Evolutionary conservation across 257 asterid species (phyloP).

Genomic region (Verbascum thapsus): DNA sequence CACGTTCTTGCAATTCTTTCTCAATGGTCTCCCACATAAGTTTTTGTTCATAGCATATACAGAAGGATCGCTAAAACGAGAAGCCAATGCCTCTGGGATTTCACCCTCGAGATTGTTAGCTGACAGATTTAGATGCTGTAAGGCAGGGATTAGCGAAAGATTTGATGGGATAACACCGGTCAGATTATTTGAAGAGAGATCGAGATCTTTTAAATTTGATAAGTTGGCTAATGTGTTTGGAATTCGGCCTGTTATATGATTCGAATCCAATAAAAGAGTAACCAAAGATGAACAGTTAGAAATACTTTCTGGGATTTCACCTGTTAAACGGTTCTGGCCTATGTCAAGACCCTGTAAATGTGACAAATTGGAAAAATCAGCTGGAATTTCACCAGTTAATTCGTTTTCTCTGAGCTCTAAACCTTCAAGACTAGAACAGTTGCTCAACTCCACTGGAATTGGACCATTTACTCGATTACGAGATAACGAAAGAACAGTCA

Average conservation of each 20-base stretch:
- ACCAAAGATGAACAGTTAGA: conserved; percentile 62
- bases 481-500: conserved; percentile 55
- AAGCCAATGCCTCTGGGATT: conserved; percentile 63
- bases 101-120: conserved; percentile 67
- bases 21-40: conserved; percentile 70
- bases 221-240: conserved; percentile 54
- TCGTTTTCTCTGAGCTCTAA: conserved; percentile 55
- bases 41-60: conserved; percentile 51
- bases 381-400: conserved; percentile 52
- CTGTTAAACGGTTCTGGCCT: conserved; percentile 57
- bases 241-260: conserved; percentile 59
- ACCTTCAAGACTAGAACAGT: conserved; percentile 56
- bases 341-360: conserved; percentile 62
- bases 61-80: conserved; percentile 67
- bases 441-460: conserved; percentile 64
- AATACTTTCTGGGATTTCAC: conserved; percentile 59
- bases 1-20: conserved; percentile 41
- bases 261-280: conserved; percentile 52
- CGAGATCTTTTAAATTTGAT: conserved; percentile 44
- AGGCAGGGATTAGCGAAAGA: conserved; percentile 47
- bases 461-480: conserved; percentile 50
- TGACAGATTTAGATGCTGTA: conserved; percentile 59
- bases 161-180: conserved; percentile 58
- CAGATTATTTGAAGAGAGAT: conserved; percentile 60
- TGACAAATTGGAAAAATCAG: conserved; percentile 51